Conservation (phyloP, 139 green algal species). For the Volvox africanus region DNA sequence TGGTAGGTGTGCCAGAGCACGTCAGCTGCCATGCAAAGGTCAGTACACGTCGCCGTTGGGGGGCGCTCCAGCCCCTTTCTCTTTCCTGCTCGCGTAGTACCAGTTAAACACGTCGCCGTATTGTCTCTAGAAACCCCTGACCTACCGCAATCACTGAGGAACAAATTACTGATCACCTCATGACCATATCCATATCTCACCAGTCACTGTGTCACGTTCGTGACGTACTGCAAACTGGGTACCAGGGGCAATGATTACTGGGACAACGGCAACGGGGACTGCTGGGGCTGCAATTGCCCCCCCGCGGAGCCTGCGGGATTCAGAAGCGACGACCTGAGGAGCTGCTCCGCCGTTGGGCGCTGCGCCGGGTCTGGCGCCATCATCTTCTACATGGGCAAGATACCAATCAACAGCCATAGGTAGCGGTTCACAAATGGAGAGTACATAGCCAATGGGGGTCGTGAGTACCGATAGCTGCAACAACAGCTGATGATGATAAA, state of each 20-base stretch:
- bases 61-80: not conserved
- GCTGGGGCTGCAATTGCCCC: not conserved
- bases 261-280: not conserved
- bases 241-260: not conserved
- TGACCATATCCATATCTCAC: not conserved
- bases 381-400: constrained; percentile 56
- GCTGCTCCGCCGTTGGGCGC: constrained; percentile 65
- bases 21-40: not conserved
- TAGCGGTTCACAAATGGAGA: too few species aligned
- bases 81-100: too few species aligned
- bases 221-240: too few species aligned
- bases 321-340: constrained; percentile 36
- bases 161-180: not conserved
- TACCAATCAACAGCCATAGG: too few species aligned
- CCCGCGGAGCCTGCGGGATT: not conserved
- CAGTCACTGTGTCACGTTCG: not conserved
- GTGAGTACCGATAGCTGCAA: too few species aligned
- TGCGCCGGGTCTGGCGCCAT: constrained; percentile 70
- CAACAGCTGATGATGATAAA: too few species aligned
- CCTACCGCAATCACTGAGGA: not conserved
- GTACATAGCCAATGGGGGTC: too few species aligned
- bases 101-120: too few species aligned
- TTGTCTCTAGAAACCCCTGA: too few species aligned
- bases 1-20: not conserved
- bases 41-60: not conserved